Evolutionary conservation across 192 early-diverging fungal genomes (phyloP).

Genomic region (Chytriomyces sp.): DNA sequence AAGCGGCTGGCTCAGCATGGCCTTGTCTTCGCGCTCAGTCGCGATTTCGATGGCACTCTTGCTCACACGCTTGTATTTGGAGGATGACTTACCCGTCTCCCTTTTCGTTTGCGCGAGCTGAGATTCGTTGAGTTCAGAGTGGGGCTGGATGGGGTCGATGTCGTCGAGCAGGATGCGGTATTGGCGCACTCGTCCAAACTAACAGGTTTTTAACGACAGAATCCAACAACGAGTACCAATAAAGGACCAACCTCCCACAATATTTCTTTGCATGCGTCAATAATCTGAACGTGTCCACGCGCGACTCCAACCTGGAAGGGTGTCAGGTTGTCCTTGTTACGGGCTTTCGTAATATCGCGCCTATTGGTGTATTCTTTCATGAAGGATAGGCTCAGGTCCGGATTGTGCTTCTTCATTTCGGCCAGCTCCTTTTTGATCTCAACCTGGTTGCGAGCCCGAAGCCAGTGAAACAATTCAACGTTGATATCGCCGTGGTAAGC

Average conservation of each 20-base stretch:
- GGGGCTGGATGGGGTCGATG: slow-evolving; percentile 20
- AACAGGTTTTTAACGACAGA: not conserved
- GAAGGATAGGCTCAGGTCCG: not conserved
- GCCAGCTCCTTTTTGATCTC: not conserved
- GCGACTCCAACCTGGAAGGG: slow-evolving; percentile 27
- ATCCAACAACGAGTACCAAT: not conserved
- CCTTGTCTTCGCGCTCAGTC: slow-evolving; percentile 24
- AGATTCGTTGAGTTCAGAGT: no score
- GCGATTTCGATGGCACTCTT: slow-evolving; percentile 28
- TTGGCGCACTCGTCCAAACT: slow-evolving; percentile 27
- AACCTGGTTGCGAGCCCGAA: not conserved
- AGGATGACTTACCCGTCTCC: not conserved
- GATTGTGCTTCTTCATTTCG: not conserved
- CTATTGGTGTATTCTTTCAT: no score
- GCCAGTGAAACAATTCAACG: not conserved
- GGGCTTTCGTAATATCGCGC: slow-evolving; percentile 25
- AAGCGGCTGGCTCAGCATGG: slow-evolving; percentile 20
- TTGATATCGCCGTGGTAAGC: slow-evolving; percentile 28
- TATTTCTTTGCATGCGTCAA: slow-evolving; percentile 28
- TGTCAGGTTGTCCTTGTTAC: slow-evolving; percentile 27
- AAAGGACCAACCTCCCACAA: slow-evolving; percentile 13
- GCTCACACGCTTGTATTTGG: not conserved
- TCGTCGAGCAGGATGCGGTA: slow-evolving; percentile 18
- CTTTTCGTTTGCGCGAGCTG: no score
- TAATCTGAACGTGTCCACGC: slow-evolving; percentile 3